Evolutionary conservation across 306 rosid genomes (phyloP), one percentile per base, ranked within the genome.

Genomic region (Corylus avellana): DNA sequence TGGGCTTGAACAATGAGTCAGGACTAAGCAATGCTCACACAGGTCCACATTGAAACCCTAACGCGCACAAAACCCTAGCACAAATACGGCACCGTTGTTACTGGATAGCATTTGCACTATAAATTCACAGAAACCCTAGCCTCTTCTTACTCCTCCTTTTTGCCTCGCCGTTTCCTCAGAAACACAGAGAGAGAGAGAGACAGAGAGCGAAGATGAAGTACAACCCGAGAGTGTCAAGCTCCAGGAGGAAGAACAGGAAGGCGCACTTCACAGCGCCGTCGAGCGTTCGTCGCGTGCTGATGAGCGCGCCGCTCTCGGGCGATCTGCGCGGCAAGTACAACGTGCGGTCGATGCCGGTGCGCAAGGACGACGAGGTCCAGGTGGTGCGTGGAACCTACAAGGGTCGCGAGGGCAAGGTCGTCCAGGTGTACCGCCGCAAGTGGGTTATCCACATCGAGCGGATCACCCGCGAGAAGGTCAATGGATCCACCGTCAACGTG

Each of bases 231-330:
- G 98, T 95, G 32, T 82, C 98, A 1, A 91, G 97, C 78, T 92
- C 98, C 76, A 90, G 98, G 11, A 95, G 98, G 72, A 95, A 95
- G 96, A 92, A 79, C 86, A 90, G 98, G 12, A 92, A 92, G 98
- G 98, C 98, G 0, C 98, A 92, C 79, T 95, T 95, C 91, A 79
- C 97, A 0, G 98, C 98, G 42, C 98, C 98, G 55, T 95, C 98
- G 22, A 92, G 98, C 84, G 90, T 95, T 1, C 92, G 98, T 0
- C 97, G 98, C 1, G 86, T 95, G 2, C 69, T 92, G 27, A 95
- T 95, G 98, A 92, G 98, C 71, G 92, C 98, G 16, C 94, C 98
- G 0, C 98, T 95, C 67, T 88, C 98, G 29, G 49, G 49, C 29
- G 98, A 95, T 73, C 92, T 95, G 17, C 90, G 98, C 0, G 84